A percentile compares a stretch with the other conserved stretches of the same genome.
phyloP scores from a whole-genome alignment of 2,329 filamentous ascomycete species.

The Fusarium compactum region DNA sequence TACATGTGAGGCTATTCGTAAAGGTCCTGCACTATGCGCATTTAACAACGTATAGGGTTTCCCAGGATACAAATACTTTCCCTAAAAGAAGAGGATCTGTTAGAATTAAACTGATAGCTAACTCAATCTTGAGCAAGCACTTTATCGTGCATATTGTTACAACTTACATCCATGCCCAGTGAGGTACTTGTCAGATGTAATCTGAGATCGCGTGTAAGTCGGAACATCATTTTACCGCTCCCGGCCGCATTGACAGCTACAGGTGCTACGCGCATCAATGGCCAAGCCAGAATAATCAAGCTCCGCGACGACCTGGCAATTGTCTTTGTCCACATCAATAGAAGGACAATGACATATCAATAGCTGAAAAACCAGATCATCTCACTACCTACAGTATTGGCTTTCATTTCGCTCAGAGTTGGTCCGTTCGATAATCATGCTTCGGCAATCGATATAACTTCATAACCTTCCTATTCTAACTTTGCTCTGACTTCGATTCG shows the following conservation, averaged over 20 bases:
- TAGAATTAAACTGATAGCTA: neutral
- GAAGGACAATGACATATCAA: constrained; percentile 33
- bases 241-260: constrained; percentile 28
- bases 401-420: neutral
- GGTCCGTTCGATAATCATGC: constrained; percentile 38
- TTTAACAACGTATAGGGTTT: too few relatives aligned
- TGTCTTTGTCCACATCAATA: constrained; percentile 41
- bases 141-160: neutral
- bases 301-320: constrained; percentile 38
- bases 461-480: neutral
- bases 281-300: constrained; percentile 33
- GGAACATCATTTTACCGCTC: constrained; percentile 38
- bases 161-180: neutral
- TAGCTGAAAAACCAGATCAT: constrained; percentile 24
- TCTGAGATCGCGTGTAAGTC: constrained; percentile 36
- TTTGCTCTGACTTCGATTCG: constrained; percentile 15
- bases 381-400: neutral
- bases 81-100: neutral
- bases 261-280: constrained; percentile 38
- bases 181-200: neutral
- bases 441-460: constrained; percentile 33
- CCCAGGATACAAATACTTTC: neutral
- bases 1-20: neutral
- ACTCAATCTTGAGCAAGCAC: neutral
- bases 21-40: neutral